Evolutionary conservation across 331 rosid species (phyloP).

Genomic region (Acacia concinna): DNA sequence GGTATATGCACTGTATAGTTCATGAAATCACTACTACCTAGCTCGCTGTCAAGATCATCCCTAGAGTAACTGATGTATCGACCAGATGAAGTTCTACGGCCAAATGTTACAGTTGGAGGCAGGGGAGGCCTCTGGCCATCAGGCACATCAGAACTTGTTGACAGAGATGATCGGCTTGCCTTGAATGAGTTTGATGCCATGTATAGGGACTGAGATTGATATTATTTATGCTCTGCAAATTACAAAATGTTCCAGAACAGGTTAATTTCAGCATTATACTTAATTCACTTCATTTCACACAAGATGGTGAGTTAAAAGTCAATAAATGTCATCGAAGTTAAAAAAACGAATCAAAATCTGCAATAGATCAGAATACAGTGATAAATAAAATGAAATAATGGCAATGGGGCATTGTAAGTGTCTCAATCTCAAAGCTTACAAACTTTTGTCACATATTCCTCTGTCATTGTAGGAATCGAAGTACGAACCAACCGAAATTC

Average conservation of each 20-base stretch:
- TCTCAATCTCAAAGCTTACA: conserved; percentile 9
- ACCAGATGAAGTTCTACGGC: conserved; percentile 59
- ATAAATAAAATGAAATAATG: background rate
- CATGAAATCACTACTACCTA: conserved; percentile 47
- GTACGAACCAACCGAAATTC: conserved; percentile 26
- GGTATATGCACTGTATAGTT: conserved; percentile 69
- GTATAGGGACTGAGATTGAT: conserved; percentile 11
- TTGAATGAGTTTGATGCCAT: conserved; percentile 61
- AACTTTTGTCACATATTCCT: conserved; percentile 9
- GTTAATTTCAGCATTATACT: conserved; percentile 14
- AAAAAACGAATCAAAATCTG: conserved; percentile 12
- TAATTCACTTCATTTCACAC: background rate
- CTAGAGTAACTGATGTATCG: conserved; percentile 52
- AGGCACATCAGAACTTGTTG: conserved; percentile 46
- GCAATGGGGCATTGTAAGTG: conserved; percentile 13
- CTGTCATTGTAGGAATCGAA: background rate
- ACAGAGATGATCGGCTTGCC: conserved; percentile 56
- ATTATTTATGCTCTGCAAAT: conserved; percentile 30
- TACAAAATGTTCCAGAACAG: conserved; percentile 20
- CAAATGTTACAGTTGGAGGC: conserved; percentile 62
- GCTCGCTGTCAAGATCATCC: conserved; percentile 68
- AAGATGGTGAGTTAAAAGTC: background rate
- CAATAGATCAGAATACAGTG: background rate
- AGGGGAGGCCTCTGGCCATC: conserved; percentile 55
- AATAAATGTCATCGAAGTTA: conserved; percentile 7